phyloP scores from a whole-genome alignment of 108 stramenopile species.

The Fragilaria crotonensis region DNA sequence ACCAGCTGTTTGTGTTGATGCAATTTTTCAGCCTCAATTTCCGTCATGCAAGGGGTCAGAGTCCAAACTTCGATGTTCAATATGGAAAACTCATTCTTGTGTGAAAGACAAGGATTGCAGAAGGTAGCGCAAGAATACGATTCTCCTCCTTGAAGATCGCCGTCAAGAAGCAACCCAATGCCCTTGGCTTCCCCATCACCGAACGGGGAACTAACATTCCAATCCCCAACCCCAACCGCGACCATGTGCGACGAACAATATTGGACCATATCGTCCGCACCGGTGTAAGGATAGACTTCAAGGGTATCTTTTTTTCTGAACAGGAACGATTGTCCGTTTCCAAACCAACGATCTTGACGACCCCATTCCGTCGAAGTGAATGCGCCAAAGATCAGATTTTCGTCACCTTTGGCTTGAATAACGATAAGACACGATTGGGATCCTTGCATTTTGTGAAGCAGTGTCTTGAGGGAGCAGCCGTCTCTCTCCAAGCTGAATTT shows the following conservation, averaged over 20 bases:
- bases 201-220: conserved; percentile 6
- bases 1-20: conserved; percentile 49
- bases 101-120: conserved; percentile 40
- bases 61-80: conserved; percentile 74
- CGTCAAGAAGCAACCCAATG: conserved; percentile 58
- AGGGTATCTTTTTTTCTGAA: conserved; percentile 45
- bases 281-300: conserved; percentile 70
- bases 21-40: conserved; percentile 56
- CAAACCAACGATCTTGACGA: conserved; percentile 37
- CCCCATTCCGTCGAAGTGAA: conserved; percentile 69
- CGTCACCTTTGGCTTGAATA: conserved; percentile 65
- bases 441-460: conserved; percentile 31
- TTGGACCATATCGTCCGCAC: conserved; percentile 55
- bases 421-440: conserved; percentile 51
- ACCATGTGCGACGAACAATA: conserved; percentile 59
- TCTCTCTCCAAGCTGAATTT: conserved; percentile 22
- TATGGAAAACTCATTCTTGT: conserved; percentile 42
- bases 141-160: conserved; percentile 54
- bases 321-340: conserved; percentile 50
- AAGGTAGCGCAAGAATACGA: conserved; percentile 73
- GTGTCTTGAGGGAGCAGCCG: conserved; percentile 44
- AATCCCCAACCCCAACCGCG: conserved; percentile 62
- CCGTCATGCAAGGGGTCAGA: conserved; percentile 54
- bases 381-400: conserved; percentile 47
- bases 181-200: conserved; percentile 42